Evolutionary conservation across 176 grass and related monocot genomes (phyloP).

Genomic region (Cenchrus fungigraminus): DNA sequence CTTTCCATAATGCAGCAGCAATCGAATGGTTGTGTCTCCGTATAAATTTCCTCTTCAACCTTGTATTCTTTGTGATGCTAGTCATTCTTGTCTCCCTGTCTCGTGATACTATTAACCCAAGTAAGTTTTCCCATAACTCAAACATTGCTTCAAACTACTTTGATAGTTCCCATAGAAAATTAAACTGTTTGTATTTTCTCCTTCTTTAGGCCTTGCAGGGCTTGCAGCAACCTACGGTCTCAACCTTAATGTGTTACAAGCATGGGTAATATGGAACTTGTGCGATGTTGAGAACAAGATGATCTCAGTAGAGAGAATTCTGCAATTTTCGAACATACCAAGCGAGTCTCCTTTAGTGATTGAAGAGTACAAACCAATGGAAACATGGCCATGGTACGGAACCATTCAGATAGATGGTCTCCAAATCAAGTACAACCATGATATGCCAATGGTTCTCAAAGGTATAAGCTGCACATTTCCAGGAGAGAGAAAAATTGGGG

Average conservation of each 20-base stretch:
- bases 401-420: conserved; percentile 70
- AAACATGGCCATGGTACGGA: conserved; percentile 72
- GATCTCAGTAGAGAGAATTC: conserved; percentile 93
- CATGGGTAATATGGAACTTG: conserved; percentile 94
- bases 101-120: conserved; percentile 66
- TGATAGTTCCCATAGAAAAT: not conserved
- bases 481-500: conserved; percentile 86
- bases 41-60: conserved; percentile 90
- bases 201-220: conserved; percentile 74
- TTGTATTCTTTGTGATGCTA: conserved; percentile 76
- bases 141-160: not conserved
- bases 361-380: conserved; percentile 55
- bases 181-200: conserved; percentile 11
- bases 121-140: conserved; percentile 50
- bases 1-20: conserved; percentile 88
- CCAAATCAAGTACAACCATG: conserved; percentile 63
- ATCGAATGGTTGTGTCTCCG: conserved; percentile 93
- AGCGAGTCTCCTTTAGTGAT: conserved; percentile 73
- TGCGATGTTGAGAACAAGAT: conserved; percentile 97
- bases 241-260: conserved; percentile 86
- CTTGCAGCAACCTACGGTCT: conserved; percentile 86
- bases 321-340: conserved; percentile 76
- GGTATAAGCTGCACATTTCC: conserved; percentile 88
- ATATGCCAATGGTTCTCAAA: conserved; percentile 70
- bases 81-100: conserved; percentile 76